These are phyloP conservation scores for Xylaria sp. DNA, from an alignment of 495 filamentous ascomycete genomes.

Conservation along the genomic window DNA sequence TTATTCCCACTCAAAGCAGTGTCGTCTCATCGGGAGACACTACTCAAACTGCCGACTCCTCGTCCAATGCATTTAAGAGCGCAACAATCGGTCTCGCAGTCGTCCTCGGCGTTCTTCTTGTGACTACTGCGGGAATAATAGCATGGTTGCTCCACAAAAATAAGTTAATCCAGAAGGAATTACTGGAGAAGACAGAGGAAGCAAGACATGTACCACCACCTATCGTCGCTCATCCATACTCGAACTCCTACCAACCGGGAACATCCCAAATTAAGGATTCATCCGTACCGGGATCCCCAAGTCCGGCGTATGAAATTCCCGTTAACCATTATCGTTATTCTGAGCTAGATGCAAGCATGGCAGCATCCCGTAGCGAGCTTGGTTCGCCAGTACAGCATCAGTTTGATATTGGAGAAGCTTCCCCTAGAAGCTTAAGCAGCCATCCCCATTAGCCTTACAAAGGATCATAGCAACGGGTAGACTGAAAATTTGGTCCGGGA, in stretches of 20 bases:
- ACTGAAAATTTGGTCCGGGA: background rate
- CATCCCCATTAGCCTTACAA: background rate
- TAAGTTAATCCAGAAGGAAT: slow-evolving; percentile 12
- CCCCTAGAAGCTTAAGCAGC: slow-evolving; percentile 16
- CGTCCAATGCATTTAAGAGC: slow-evolving; percentile 18
- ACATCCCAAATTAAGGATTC: slow-evolving; percentile 9
- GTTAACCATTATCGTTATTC: slow-evolving; percentile 19
- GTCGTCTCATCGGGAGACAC: slow-evolving; percentile 5
- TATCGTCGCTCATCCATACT: background rate
- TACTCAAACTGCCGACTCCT: background rate
- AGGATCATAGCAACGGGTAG: background rate
- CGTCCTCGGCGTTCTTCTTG: slow-evolving; percentile 24
- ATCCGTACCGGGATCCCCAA: slow-evolving; percentile 10
- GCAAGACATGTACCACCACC: slow-evolving; percentile 9
- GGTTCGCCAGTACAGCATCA: slow-evolving; percentile 16
- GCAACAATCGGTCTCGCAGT: slow-evolving; percentile 27
- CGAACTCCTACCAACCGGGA: background rate
- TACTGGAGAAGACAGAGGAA: slow-evolving; percentile 11
- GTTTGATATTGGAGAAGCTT: slow-evolving; percentile 1
- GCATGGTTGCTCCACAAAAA: slow-evolving; percentile 23
- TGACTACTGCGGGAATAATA: slow-evolving; percentile 21
- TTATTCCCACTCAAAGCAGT: slow-evolving; percentile 27
- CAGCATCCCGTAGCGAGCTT: slow-evolving; percentile 23
- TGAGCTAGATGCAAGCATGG: slow-evolving; percentile 28
- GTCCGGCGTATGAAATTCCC: background rate